Percentiles rank a stretch among this genome's conserved stretches.
phyloP scores from a whole-genome alignment of 2,329 filamentous ascomycete genomes.

The Hymenoscyphus albidus region DNA sequence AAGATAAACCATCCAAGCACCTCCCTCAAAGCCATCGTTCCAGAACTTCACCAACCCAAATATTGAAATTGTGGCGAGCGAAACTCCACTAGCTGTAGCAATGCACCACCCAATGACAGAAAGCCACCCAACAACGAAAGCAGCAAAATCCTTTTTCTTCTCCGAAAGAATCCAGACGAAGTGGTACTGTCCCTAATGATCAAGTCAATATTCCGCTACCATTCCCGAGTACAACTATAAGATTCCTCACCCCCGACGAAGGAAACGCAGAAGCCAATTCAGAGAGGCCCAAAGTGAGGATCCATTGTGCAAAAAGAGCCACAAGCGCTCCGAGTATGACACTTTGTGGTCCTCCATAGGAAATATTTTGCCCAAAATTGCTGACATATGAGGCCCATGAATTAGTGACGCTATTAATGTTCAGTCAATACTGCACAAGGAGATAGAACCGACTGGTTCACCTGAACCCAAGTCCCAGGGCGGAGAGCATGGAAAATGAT shows the following conservation, averaged over 20 bases:
- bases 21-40: conserved; percentile 7
- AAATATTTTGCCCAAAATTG: conserved; percentile 18
- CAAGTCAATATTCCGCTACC: neutral
- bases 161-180: conserved; percentile 29
- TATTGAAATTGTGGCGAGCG: conserved; percentile 6
- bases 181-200: conserved; percentile 32
- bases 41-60: conserved; percentile 13
- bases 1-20: conserved; percentile 10
- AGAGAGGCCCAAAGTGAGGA: conserved; percentile 29
- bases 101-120: conserved; percentile 13
- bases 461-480: conserved; percentile 28
- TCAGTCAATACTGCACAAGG: neutral
- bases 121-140: conserved; percentile 14
- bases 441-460: neutral
- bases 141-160: conserved; percentile 10
- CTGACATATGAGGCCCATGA: conserved; percentile 31
- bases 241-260: conserved; percentile 22
- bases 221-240: neutral
- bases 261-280: conserved; percentile 30
- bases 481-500: conserved; percentile 26
- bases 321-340: conserved; percentile 29
- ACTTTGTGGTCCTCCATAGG: conserved; percentile 28
- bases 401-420: conserved; percentile 28
- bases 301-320: conserved; percentile 24
- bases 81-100: conserved; percentile 9